These are phyloP conservation scores for Decorospora gaudefroyi DNA, from an alignment of 2,329 filamentous ascomycete species.

Conservation along the genomic window DNA sequence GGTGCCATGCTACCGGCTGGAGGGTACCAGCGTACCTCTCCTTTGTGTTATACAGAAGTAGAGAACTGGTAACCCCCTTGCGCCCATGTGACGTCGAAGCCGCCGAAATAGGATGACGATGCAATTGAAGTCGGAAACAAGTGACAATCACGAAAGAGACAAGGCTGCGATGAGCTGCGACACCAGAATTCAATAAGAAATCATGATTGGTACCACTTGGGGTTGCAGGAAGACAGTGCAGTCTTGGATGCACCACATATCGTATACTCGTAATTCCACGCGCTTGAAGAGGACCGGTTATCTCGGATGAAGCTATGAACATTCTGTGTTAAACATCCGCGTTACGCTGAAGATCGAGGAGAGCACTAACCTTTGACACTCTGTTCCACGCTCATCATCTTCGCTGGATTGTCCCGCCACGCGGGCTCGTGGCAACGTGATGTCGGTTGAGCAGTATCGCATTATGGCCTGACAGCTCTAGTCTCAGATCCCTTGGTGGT, in stretches of 20 bases:
- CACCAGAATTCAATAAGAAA: slow-evolving; percentile 5
- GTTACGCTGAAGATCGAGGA: slow-evolving; percentile 10
- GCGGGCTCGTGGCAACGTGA: background rate
- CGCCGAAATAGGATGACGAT: background rate
- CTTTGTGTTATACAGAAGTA: slow-evolving; percentile 23
- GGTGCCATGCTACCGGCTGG: slow-evolving; percentile 19
- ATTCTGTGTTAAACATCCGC: slow-evolving; percentile 18
- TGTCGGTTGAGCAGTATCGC: slow-evolving; percentile 1
- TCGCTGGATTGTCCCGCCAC: slow-evolving; percentile 2
- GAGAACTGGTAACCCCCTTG: too few relatives aligned
- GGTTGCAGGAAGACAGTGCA: slow-evolving; percentile 3
- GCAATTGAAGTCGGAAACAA: background rate
- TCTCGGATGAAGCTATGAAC: slow-evolving; percentile 23
- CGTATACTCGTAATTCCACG: slow-evolving; percentile 15
- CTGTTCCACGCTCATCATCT: slow-evolving; percentile 8
- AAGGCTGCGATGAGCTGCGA: slow-evolving; percentile 5
- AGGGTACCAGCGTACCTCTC: slow-evolving; percentile 26
- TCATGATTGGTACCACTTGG: slow-evolving; percentile 1
- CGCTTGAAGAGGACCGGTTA: slow-evolving; percentile 20
- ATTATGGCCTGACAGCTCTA: background rate
- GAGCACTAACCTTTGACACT: slow-evolving; percentile 19
- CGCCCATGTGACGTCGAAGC: slow-evolving; percentile 4
- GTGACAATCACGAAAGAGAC: slow-evolving; percentile 1
- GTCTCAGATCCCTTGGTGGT: slow-evolving; percentile 42
- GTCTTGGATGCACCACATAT: slow-evolving; percentile 4